Evolutionary conservation across 192 early-diverging fungal species (phyloP), one percentile per base, ranked within the genome.

Genomic region (Ramicandelaber brevisporus): DNA sequence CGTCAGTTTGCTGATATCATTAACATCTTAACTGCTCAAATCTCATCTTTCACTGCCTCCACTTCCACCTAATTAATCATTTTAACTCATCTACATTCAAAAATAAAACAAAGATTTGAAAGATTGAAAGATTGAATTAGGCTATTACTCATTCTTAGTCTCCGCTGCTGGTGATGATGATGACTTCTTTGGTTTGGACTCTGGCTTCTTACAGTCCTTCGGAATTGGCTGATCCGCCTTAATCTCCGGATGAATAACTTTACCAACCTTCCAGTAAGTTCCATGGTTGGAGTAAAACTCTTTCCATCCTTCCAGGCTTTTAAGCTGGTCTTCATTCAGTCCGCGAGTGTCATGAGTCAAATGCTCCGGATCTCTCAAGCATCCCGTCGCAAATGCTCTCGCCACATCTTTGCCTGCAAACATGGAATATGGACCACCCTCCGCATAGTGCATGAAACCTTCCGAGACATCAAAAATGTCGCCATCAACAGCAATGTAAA

Each of bases 301-400:
- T 23, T 70, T 68, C 93, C 93, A 98, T 27, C 61, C 56, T 9
- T 68, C 55, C 19, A 53, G 37, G 57, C 74, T 81, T 25, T 70
- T 64, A 5, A 95, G 36, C 50, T 99, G 61, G 2, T 53, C 38
- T 8, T 59, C 49, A 1, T 50, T 69, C 16, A 99, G 54, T 6
- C 87, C 89, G 20, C 89, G 68, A 8, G 82, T 48, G 55, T 99
- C 93, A 36, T 87, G 87, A 6, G 87, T 92, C 13, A 89, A 48
- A 41, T 99, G 84, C 20, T 74, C 75, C 25, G 41, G 32, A 16
- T 36, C 32, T 31, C 80, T 35, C 39, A 95, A 81, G 46, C 93
- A 99, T 19, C 88, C 88, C 2, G 93, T 99, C 10, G 75, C 72
- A 44, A 77, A 99, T 7, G 93, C 85, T 16, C 93, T 58, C 7